Evolutionary conservation across 192 early-diverging fungal species (phyloP).

Genomic region (Gorgonomyces haynaldii): DNA sequence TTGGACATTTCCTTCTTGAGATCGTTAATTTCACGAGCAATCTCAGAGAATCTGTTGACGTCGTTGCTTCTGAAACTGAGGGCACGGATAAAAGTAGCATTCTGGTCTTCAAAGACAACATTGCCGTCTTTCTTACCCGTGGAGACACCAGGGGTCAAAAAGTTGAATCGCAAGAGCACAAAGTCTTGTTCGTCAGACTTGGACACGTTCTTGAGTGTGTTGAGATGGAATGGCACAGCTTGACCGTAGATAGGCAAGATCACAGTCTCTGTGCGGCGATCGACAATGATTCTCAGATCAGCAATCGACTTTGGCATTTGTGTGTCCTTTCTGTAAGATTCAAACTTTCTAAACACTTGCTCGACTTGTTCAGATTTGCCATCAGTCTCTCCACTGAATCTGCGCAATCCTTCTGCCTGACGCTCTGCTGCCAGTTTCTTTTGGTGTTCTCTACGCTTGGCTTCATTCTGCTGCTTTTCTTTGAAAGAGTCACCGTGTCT

Average conservation of each 20-base stretch:
- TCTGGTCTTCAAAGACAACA: constrained; percentile 69
- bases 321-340: constrained; percentile 88
- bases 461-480: constrained; percentile 42
- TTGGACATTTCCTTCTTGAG: constrained; percentile 89
- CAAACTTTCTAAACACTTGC: constrained; percentile 74
- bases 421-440: constrained; percentile 67
- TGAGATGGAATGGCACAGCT: constrained; percentile 97
- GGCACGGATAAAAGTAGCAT: constrained; percentile 83
- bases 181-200: constrained; percentile 91
- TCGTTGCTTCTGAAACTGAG: constrained; percentile 87
- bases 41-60: constrained; percentile 64
- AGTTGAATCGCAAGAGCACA: constrained; percentile 85
- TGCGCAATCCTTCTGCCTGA: constrained; percentile 65
- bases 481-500: constrained; percentile 1
- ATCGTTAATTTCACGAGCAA: constrained; percentile 74
- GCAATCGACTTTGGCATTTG: constrained; percentile 70
- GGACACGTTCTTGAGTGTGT: constrained; percentile 84
- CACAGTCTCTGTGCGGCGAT: constrained; percentile 73
- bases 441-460: constrained; percentile 77
- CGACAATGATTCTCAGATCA: constrained; percentile 60
- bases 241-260: constrained; percentile 91
- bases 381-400: constrained; percentile 53
- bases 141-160: constrained; percentile 87
- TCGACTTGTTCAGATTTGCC: constrained; percentile 54
- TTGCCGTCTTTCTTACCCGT: constrained; percentile 77